Conservation (phyloP, 805 yeast genomes). For the Spathaspora arborariae region DNA sequence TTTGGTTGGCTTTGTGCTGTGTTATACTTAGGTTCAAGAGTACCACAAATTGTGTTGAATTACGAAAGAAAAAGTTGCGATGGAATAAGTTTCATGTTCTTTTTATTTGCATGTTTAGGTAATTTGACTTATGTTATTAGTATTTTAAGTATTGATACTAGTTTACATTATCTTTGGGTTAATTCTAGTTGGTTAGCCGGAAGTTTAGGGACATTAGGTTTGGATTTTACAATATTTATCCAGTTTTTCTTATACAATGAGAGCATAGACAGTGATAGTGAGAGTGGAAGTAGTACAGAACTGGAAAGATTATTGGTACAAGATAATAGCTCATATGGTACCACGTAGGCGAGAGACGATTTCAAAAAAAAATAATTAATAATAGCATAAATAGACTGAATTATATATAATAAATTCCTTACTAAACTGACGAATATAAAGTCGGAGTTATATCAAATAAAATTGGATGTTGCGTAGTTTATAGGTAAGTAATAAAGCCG, state of each 20-base stretch:
- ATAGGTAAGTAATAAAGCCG: no score
- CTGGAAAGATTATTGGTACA: constrained; percentile 6
- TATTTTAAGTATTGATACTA: constrained; percentile 70
- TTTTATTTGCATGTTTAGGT: constrained; percentile 92
- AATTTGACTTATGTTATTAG: constrained; percentile 87
- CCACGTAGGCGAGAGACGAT: background rate
- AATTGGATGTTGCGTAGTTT: no score
- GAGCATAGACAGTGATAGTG: constrained; percentile 16
- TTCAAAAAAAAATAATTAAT: background rate
- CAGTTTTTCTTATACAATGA: constrained; percentile 80
- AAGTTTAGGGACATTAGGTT: constrained; percentile 75
- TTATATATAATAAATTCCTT: background rate
- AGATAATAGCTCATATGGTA: constrained; percentile 2
- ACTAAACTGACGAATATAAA: background rate
- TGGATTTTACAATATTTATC: constrained; percentile 79
- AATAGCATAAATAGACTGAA: background rate
- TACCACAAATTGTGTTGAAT: constrained; percentile 88
- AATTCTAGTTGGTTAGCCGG: constrained; percentile 95
- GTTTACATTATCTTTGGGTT: constrained; percentile 65
- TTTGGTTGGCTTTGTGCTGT: constrained; percentile 82
- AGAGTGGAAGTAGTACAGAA: constrained; percentile 14
- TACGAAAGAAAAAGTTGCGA: constrained; percentile 88
- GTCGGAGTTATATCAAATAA: no score
- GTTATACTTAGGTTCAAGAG: constrained; percentile 78
- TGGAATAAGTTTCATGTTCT: constrained; percentile 90